Base-by-base conservation (phyloP, 345 rosid genomes). In the Melaleuca quinquenervia region DNA sequence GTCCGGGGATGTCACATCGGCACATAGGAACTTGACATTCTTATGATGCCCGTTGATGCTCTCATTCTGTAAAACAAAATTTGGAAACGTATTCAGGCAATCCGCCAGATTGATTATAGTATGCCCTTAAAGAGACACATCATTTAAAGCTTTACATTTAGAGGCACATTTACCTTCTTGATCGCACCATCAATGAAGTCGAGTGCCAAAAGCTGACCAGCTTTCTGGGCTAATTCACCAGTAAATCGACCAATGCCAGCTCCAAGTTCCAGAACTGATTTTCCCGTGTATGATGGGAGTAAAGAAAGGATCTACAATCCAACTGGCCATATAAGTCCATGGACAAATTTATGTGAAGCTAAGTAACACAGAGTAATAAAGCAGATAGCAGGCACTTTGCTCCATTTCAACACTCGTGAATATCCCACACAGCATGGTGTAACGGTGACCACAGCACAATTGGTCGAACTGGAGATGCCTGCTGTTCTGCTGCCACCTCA, bases 211-310 rank as follows among this genome's bases (percentile, higher is more conserved):
- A 97, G 89, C 22, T 91, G 91, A 55, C 92, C 93, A 18, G 99
- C 98, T 87, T 94, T 95, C 90, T 91, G 88, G 83, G 98, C 99
- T 86, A 97, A 87, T 64, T 96, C 96, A 50, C 96, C 91, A 54
- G 99, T 97, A 91, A 96, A 96, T 75, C 99, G 96, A 84, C 99
- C 99, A 85, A 94, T 95, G 49, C 98, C 99, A 86, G 99, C 99
- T 87, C 99, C 99, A 82, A 96, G 90, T 88, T 97, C 99, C 87
- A 97, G 85, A 84, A 97, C 92, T 9, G 93, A 74, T 86, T 95
- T 96, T 24, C 97, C 97, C 64, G 94, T 96, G 49, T 90, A 93
- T 9, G 92, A 78, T 82, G 99, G 99, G 82, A 97, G 98, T 50
- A 94, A 89, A 88, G 98, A 90, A 86, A 96, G 98, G 70, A 97